Percentiles rank a stretch among this genome's conserved stretches.
Evolutionary conservation across 2,329 filamentous ascomycete genomes (phyloP).

Genomic region (Periglandula ipomoeae): DNA sequence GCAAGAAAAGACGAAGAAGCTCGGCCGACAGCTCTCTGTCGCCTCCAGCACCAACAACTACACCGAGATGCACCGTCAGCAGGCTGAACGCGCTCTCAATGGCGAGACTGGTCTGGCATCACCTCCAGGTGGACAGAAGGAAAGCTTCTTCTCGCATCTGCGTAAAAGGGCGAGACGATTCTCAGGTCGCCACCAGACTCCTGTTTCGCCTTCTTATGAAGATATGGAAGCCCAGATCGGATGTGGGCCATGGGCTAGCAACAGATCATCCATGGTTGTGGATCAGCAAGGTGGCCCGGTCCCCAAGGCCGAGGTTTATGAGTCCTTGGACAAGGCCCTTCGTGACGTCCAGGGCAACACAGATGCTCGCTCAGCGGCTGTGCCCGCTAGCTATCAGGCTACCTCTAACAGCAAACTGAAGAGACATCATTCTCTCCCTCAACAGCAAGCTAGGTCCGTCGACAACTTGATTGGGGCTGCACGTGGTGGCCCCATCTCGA

Average conservation of each 20-base stretch:
- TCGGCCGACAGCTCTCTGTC: constrained; percentile 86
- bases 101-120: constrained; percentile 69
- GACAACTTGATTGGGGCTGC: constrained; percentile 53
- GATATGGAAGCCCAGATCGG: constrained; percentile 90
- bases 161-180: constrained; percentile 87
- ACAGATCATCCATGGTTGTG: constrained; percentile 73
- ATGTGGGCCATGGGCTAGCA: constrained; percentile 80
- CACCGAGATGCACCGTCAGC: constrained; percentile 77
- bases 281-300: constrained; percentile 46
- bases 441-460: constrained; percentile 52
- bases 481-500: constrained; percentile 58
- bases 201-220: constrained; percentile 69
- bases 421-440: constrained; percentile 55
- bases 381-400: constrained; percentile 45
- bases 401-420: constrained; percentile 44
- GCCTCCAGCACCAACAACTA: constrained; percentile 92
- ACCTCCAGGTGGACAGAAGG: constrained; percentile 71
- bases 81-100: constrained; percentile 84
- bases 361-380: constrained; percentile 34
- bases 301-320: constrained; percentile 47
- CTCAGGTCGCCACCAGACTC: constrained; percentile 80
- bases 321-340: constrained; percentile 50
- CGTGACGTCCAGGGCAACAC: constrained; percentile 43
- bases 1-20: constrained; percentile 71
- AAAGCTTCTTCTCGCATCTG: constrained; percentile 97